Base-by-base conservation (phyloP, 202 grass and related monocot species). In the Zoysia matrella region DNA sequence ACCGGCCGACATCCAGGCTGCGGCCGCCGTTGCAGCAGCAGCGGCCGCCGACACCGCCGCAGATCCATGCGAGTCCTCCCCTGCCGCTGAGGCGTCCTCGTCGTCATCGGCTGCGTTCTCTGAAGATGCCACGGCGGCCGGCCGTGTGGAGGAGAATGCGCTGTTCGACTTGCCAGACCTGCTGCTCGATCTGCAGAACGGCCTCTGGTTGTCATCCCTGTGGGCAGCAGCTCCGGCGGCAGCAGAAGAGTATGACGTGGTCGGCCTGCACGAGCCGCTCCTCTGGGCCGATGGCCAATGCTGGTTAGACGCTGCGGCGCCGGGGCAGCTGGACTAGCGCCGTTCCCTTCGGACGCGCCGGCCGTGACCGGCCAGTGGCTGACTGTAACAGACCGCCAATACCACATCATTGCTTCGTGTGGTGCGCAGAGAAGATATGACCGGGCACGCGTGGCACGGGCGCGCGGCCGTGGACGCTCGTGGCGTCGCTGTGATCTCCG, bases 1-100 rank as follows among this genome's bases (percentile, higher is more conserved):
- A 22, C 88, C 88, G 12, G 70, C 83, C 2, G 88, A 90, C 58
- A 87, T 94, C 84, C 92, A 89, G 73, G 89, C 89, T 1, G 92
- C 92, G 0, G 92, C 83, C 8, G 47, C 78, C 52, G 1, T 74
- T 12, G 87, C 71, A 0, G 87, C 82, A 0, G 81, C 82, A 1
- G 56, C 56, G 4, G 12, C 76, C 30, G 69, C 51, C 5, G 18
- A 2, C 0, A 7, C 5, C 3, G 67, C 47, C 1, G 63, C 18
- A 0, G 40, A 79, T n/a, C 79, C 77, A 72, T 82, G 79, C 51
- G 67, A 72, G 66, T 8, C 72, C 65, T 87, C 66, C 72, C 53
- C 43, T 47, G 11, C 68, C 8, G 14, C 65, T n/a, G 83, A 89
- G 50, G 64, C 74, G 64, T 36, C 30, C 30, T 84, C 71, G 63